Base-by-base conservation (phyloP, 2,329 filamentous ascomycete species). In the Penicillium verrucosum region DNA sequence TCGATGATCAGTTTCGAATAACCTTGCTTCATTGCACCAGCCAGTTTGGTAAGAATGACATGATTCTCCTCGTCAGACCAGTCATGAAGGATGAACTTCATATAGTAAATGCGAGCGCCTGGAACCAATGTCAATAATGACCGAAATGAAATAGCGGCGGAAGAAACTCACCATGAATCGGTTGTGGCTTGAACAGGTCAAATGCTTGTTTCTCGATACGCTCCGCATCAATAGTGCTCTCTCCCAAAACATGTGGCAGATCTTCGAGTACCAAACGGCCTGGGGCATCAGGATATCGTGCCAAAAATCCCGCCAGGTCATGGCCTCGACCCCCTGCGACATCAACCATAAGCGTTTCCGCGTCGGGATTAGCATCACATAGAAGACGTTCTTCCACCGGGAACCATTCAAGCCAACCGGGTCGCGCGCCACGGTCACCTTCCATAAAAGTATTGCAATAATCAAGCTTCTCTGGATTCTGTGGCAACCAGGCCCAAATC, bases 1-100 rank as follows among this genome's bases (percentile, higher is more conserved):
- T 75, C 71, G 41, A 79, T 72, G 1, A 80, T 52, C 3, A 78
- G 65, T 16, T 67, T 63, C 0, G 75, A 77, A 9, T 73, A 70
- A 0, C 71, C 66, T 8, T 60, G 60, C 5, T 56, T 63, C 61
- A 77, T 70, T 2, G 73, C 75, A 1, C 57, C 43, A 1, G 54
- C 56, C 4, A 73, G 56, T 8, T 72, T 59, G 4, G 60, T 61
- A 32, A 76, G 66, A 5, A 78, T 74, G 0, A 34, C 25, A 1
- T 56, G 55, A 14, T 62, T 68, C 27, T 71, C 63, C 7, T 72
- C 61, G 36, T 77, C 74, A 1, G 69, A 66, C 62, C 68, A 75
- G 57, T 78, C 73, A 57, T 78, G 76, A 12, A 78, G 56, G 14
- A 78, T 65, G 9, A 60, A 67, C 36, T 73, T 70, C 34, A 78